Conservation (phyloP, 2,329 filamentous ascomycete genomes). For the Rugonectria rugulosa region DNA sequence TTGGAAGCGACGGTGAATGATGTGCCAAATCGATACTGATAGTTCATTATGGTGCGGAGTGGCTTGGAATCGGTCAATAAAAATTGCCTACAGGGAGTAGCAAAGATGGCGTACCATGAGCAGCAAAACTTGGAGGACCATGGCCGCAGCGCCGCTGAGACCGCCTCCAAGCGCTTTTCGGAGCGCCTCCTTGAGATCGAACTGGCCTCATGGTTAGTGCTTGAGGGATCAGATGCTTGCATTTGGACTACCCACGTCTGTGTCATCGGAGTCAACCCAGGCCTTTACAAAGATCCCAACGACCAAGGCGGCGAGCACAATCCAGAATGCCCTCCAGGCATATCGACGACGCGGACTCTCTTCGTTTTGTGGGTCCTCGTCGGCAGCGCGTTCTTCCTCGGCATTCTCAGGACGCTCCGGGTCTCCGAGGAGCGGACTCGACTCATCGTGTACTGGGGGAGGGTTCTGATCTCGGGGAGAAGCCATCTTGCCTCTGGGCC, state of each 20-base stretch:
- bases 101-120: slow-evolving; percentile 48
- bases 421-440: slow-evolving; percentile 19
- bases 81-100: fast-evolving
- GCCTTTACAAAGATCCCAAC: slow-evolving; percentile 52
- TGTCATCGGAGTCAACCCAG: slow-evolving; percentile 52
- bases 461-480: background rate
- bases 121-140: slow-evolving; percentile 56
- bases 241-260: slow-evolving; percentile 43
- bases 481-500: background rate
- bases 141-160: slow-evolving; percentile 56
- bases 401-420: background rate
- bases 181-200: slow-evolving; percentile 53
- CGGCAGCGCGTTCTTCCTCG: slow-evolving; percentile 3
- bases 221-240: background rate
- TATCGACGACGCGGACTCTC: slow-evolving; percentile 18
- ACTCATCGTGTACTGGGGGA: slow-evolving; percentile 7
- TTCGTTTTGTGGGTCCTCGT: slow-evolving; percentile 11
- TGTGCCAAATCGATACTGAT: slow-evolving; percentile 56
- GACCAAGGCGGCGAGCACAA: slow-evolving; percentile 41
- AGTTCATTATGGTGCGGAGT: slow-evolving; percentile 59
- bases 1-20: slow-evolving; percentile 49
- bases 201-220: slow-evolving; percentile 39
- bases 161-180: slow-evolving; percentile 55
- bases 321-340: slow-evolving; percentile 47
- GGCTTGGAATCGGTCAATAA: slow-evolving; percentile 41